Percentiles rank a stretch among this genome's conserved stretches.
Evolutionary conservation across 2,329 filamentous ascomycete genomes (phyloP).

Genomic region (Atkinsonella texensis): DNA sequence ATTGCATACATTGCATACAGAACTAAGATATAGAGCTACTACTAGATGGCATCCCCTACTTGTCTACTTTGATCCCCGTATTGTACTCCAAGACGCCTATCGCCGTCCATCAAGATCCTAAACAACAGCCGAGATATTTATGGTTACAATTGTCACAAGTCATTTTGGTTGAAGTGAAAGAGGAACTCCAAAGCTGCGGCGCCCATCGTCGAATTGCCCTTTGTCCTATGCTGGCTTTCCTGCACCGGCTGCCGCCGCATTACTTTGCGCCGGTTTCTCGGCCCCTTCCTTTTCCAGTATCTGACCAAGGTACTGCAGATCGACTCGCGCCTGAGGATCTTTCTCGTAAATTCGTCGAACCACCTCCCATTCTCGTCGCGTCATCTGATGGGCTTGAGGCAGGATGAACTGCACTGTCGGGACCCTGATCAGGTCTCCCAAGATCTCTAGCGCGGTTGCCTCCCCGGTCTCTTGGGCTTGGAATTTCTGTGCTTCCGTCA

Average conservation of each 20-base stretch:
- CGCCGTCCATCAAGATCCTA: not conserved
- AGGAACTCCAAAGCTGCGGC: not conserved
- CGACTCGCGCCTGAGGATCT: constrained; percentile 52
- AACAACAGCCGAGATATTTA: not conserved
- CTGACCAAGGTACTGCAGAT: constrained; percentile 44
- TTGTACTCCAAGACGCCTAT: not conserved
- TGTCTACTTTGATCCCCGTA: not conserved
- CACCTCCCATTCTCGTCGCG: constrained; percentile 61
- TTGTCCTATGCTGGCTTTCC: constrained; percentile 1
- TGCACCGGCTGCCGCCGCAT: not conserved
- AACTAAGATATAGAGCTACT: not conserved
- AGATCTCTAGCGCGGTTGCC: constrained; percentile 46
- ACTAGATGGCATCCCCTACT: not conserved
- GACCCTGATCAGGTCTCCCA: constrained; percentile 49
- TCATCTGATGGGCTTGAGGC: constrained; percentile 55
- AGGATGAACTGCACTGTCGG: constrained; percentile 59
- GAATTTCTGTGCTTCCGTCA: constrained; percentile 23
- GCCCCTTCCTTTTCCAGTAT: constrained; percentile 39
- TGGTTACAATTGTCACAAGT: not conserved
- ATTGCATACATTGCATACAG: no score
- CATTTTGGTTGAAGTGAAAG: not conserved
- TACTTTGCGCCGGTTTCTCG: constrained; percentile 10
- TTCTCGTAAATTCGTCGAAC: constrained; percentile 56
- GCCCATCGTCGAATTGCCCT: no score
- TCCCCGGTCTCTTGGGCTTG: constrained; percentile 40